A percentile compares a stretch with the other conserved stretches of the same genome.
Conservation (phyloP, 2,329 filamentous ascomycete genomes). For the Phaeosphaeria sp. region DNA sequence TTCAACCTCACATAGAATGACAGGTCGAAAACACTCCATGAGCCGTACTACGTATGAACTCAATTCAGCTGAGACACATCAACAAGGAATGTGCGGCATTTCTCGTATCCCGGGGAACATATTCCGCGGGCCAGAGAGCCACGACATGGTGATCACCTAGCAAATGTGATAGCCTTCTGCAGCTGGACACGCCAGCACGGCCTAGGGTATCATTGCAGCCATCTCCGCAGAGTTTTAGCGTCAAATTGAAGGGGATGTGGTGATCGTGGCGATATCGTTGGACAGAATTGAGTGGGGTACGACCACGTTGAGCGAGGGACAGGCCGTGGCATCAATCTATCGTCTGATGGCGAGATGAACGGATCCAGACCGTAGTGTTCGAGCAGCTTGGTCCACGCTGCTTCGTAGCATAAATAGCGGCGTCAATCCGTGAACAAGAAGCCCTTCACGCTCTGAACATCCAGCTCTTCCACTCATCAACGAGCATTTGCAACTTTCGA, state of each 20-base stretch:
- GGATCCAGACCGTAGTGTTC: slow-evolving; percentile 33
- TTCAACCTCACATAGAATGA: slow-evolving; percentile 42
- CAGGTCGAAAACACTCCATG: slow-evolving; percentile 42
- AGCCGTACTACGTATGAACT: slow-evolving; percentile 20
- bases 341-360: slow-evolving; percentile 40
- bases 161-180: slow-evolving; percentile 52
- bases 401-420: slow-evolving; percentile 51
- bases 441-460: slow-evolving; percentile 37
- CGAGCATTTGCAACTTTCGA: slow-evolving; percentile 26
- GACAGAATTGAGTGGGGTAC: slow-evolving; percentile 49
- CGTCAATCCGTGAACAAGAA: slow-evolving; percentile 27
- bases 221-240: slow-evolving; percentile 52
- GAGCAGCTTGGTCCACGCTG: slow-evolving; percentile 28
- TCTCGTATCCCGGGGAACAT: slow-evolving; percentile 43
- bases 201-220: slow-evolving; percentile 54
- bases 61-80: slow-evolving; percentile 40
- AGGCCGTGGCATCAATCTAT: slow-evolving; percentile 46
- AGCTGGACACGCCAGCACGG: slow-evolving; percentile 50
- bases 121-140: slow-evolving; percentile 54
- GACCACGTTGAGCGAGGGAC: slow-evolving; percentile 49
- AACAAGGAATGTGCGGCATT: slow-evolving; percentile 50
- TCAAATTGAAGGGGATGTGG: slow-evolving; percentile 50
- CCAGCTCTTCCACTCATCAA: slow-evolving; percentile 38
- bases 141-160: slow-evolving; percentile 51
- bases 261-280: slow-evolving; percentile 55